Conservation (phyloP, 768 basidiomycete species). For the Cystoderma amianthinum region DNA sequence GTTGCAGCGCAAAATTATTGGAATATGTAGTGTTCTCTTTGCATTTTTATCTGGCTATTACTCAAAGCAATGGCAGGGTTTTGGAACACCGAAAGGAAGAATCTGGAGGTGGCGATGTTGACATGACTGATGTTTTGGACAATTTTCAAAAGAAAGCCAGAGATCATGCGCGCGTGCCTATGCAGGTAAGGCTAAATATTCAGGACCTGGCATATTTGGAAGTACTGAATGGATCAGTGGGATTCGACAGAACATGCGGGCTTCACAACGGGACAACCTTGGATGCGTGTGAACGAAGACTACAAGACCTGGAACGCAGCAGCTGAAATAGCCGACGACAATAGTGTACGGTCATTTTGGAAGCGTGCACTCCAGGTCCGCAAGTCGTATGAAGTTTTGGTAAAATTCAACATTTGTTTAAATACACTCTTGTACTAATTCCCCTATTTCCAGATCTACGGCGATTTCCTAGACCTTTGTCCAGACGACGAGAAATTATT, state of each 20-base stretch:
- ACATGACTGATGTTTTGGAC: slow-evolving; percentile 57
- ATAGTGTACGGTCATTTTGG: slow-evolving; percentile 60
- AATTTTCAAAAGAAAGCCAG: slow-evolving; percentile 55
- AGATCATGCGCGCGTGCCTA: slow-evolving; percentile 65
- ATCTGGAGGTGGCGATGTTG: slow-evolving; percentile 30
- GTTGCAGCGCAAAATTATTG: slow-evolving; percentile 57
- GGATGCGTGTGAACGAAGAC: slow-evolving; percentile 75
- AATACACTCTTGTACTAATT: not conserved
- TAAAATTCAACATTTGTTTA: slow-evolving; percentile 13
- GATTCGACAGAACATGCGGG: slow-evolving; percentile 46
- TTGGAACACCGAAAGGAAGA: slow-evolving; percentile 27
- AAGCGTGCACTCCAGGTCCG: slow-evolving; percentile 45
- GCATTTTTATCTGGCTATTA: slow-evolving; percentile 12
- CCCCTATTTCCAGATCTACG: slow-evolving; percentile 39
- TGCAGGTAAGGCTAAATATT: slow-evolving; percentile 39
- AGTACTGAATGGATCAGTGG: slow-evolving; percentile 47
- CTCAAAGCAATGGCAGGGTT: slow-evolving; percentile 19
- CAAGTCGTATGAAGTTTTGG: slow-evolving; percentile 47
- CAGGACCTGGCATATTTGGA: not conserved
- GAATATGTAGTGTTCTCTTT: slow-evolving; percentile 43
- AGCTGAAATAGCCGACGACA: slow-evolving; percentile 34
- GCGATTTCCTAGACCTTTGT: slow-evolving; percentile 47
- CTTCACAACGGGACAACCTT: slow-evolving; percentile 58
- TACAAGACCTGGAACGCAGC: slow-evolving; percentile 52
- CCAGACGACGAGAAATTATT: slow-evolving; percentile 42